A percentile compares a stretch with the other conserved stretches of the same genome.
Conservation (phyloP, 768 basidiomycete species). For the Podaxis sp. region DNA sequence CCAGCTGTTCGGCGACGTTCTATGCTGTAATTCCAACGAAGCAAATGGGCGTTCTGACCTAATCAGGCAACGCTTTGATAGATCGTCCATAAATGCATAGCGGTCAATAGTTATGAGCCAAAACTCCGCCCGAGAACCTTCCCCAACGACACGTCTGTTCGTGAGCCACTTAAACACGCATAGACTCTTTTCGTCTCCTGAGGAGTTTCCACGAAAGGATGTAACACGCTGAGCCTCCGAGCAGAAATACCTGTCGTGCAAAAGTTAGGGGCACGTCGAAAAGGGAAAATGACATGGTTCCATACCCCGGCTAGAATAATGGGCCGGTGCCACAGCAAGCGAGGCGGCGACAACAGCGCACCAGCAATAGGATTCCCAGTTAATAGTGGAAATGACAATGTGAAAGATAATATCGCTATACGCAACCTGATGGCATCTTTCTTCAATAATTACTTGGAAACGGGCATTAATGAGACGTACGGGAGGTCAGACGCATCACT, state of each 20-base stretch:
- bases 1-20: too few relatives aligned
- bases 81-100: background rate
- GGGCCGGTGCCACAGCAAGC: constrained; percentile 40
- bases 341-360: constrained; percentile 40
- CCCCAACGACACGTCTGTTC: background rate
- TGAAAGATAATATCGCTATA: constrained; percentile 45
- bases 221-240: constrained; percentile 33
- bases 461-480: constrained; percentile 24
- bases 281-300: constrained; percentile 14
- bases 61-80: background rate
- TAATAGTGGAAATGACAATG: constrained; percentile 42
- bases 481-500: constrained; percentile 45
- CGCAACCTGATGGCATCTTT: constrained; percentile 26
- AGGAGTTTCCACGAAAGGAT: constrained; percentile 32
- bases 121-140: background rate
- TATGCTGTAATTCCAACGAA: too few relatives aligned
- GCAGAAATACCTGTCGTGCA: constrained; percentile 30
- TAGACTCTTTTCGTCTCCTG: constrained; percentile 29
- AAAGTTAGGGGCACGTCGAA: background rate
- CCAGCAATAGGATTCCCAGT: constrained; percentile 56
- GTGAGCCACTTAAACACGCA: constrained; percentile 17
- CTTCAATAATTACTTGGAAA: background rate
- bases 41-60: too few relatives aligned
- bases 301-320: constrained; percentile 44
- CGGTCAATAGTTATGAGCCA: too few relatives aligned